Evolutionary conservation across 2,329 filamentous ascomycete species (phyloP), one percentile per base, ranked within the genome.

Genomic region (Penicillium capsulatum): DNA sequence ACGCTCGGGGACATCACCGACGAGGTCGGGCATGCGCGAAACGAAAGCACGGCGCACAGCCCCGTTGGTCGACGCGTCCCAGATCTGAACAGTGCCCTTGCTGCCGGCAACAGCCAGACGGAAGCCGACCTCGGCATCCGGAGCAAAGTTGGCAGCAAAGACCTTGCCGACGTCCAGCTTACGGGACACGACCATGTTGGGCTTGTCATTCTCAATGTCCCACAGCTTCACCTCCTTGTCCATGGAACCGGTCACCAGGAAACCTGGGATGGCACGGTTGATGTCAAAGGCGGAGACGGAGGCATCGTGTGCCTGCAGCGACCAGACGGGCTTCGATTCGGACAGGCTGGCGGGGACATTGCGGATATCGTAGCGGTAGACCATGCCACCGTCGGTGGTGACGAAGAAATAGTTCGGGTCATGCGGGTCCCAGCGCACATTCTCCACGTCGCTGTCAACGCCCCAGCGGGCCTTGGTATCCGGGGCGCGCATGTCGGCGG

Each of bases 221-320:
- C 92, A 98, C 41, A 98, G 75, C 75, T 98, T 98, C 55, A 97
- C 89, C 4, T 84, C 86, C 72, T 88, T 91, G 73, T 98, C 92
- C 10, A 86, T 90, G 2, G 89, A 95, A 3, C 90, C 92, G 0
- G 92, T 97, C 10, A 81, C 92, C 67, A 98, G 79, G 75, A 87
- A 96, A 30, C 92, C 92, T 1, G 92, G 91, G 44, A 98, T 88
- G 34, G 82, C 73, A 3, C 83, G 76, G 73, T 96, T 97, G 68
- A 97, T 79, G 64, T 95, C 90, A 63, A 98, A 96, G 1, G 88
- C 83, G 7, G 89, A 94, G 31, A 97, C 77, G 3, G 87, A 86
- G 65, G 91, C 83, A 63, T 96, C 89, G 70, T 98, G 92, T 11
- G 92, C 92, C 69, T 98, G 92, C 36, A 98, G 74, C 29, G 86